Evolutionary conservation across 1,284 basidiomycete species (phyloP).

Genomic region (Ustilago cynodontis): DNA sequence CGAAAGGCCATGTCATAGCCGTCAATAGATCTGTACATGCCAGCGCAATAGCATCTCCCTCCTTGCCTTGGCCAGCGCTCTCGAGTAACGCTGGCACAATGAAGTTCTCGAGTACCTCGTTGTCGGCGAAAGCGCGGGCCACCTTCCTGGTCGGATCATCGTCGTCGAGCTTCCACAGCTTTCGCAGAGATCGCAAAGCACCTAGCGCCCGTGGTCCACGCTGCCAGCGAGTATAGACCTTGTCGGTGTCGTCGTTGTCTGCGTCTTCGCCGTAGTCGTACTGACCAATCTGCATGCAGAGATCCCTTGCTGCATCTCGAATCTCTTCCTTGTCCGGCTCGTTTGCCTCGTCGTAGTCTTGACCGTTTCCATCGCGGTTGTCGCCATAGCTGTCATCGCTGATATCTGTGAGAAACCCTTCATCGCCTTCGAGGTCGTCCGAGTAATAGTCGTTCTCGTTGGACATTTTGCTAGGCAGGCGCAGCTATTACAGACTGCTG

Average conservation of each 20-base stretch:
- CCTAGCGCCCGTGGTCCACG: constrained; percentile 60
- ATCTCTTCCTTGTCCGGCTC: constrained; percentile 51
- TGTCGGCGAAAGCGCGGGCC: constrained; percentile 64
- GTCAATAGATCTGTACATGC: constrained; percentile 69
- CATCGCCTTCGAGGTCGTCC: constrained; percentile 56
- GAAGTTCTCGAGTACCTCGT: constrained; percentile 64
- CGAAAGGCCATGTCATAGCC: constrained; percentile 68
- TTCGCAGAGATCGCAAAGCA: constrained; percentile 65
- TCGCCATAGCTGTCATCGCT: constrained; percentile 37
- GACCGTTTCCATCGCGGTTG: constrained; percentile 6
- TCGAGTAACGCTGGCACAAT: constrained; percentile 68
- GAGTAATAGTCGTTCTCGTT: constrained; percentile 49
- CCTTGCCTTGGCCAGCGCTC: constrained; percentile 56
- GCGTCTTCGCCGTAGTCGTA: constrained; percentile 58
- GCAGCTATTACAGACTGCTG: neutral
- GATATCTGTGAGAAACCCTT: constrained; percentile 41
- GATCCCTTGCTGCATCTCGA: constrained; percentile 57
- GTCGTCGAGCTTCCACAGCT: constrained; percentile 67
- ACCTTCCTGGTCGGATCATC: constrained; percentile 63
- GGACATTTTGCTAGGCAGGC: constrained; percentile 24
- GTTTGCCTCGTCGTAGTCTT: constrained; percentile 31
- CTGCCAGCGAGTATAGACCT: constrained; percentile 59
- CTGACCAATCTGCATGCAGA: constrained; percentile 66
- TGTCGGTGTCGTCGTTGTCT: constrained; percentile 18
- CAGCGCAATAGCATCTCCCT: constrained; percentile 62